Evolutionary conservation across 306 rosid genomes (phyloP).

Genomic region (barrel medic (Medicago truncatula)): MtrunA17r5.0-ANR NC_053042.1:20195501-20196000

Average conservation of each 20-base stretch:
- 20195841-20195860: constrained; percentile 16
- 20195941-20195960: constrained; percentile 1
- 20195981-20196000: background rate
- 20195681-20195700: background rate
- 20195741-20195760: background rate
- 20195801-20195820: constrained; percentile 2
- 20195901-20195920: constrained; percentile 9
- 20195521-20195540: background rate
- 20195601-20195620: background rate
- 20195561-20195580: background rate
- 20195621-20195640: background rate
- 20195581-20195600: background rate
- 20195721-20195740: background rate
- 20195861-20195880: constrained; percentile 7
- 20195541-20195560: background rate
- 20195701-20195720: background rate
- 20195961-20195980: constrained; percentile 2
- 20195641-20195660: background rate
- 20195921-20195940: background rate
- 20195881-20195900: constrained; percentile 10
- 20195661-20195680: background rate
- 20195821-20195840: constrained; percentile 9
- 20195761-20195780: background rate
- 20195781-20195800: background rate
- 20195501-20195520: constrained; percentile 27